Conservation (phyloP, 176 grass and related monocot genomes). For the Avena sativa region DNA sequence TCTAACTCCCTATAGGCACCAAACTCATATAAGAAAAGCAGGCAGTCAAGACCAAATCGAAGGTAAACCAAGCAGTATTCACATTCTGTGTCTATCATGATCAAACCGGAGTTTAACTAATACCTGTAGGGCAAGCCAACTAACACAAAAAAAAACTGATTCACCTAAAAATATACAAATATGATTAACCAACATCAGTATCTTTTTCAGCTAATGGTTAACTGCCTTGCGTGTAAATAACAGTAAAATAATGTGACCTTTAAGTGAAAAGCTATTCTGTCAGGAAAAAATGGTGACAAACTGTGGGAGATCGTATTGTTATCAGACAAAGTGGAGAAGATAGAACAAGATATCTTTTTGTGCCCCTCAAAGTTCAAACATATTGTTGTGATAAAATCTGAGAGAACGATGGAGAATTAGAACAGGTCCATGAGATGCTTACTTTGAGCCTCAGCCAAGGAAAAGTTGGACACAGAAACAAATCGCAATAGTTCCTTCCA, state of each 20-base stretch:
- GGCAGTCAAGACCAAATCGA: neutral
- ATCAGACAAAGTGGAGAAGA: slow-evolving; percentile 39
- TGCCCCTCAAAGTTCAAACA: slow-evolving; percentile 70
- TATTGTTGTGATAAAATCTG: slow-evolving; percentile 58
- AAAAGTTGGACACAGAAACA: slow-evolving; percentile 64
- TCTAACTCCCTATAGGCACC: slow-evolving; percentile 17
- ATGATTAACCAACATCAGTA: slow-evolving; percentile 24
- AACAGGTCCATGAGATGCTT: slow-evolving; percentile 59
- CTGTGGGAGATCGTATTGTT: slow-evolving; percentile 15
- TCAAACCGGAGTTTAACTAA: slow-evolving; percentile 17
- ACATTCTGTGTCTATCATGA: slow-evolving; percentile 13
- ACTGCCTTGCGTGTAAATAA: slow-evolving; percentile 36
- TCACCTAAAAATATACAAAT: neutral
- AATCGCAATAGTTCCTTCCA: slow-evolving; percentile 47
- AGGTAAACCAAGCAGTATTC: neutral
- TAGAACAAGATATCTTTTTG: slow-evolving; percentile 53
- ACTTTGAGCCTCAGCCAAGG: slow-evolving; percentile 56
- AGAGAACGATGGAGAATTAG: slow-evolving; percentile 62
- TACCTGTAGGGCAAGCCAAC: neutral
- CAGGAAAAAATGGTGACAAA: slow-evolving; percentile 37
- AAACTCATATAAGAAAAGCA: slow-evolving; percentile 16
- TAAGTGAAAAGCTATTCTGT: slow-evolving; percentile 25
- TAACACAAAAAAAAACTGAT: neutral
- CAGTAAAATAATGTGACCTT: slow-evolving; percentile 28
- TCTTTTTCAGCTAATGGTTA: slow-evolving; percentile 21